Percentiles rank a stretch among this genome's conserved stretches.
These are phyloP conservation scores for Cichorium intybus DNA, from an alignment of 140 eudicot species.

Conservation along the genomic window DNA sequence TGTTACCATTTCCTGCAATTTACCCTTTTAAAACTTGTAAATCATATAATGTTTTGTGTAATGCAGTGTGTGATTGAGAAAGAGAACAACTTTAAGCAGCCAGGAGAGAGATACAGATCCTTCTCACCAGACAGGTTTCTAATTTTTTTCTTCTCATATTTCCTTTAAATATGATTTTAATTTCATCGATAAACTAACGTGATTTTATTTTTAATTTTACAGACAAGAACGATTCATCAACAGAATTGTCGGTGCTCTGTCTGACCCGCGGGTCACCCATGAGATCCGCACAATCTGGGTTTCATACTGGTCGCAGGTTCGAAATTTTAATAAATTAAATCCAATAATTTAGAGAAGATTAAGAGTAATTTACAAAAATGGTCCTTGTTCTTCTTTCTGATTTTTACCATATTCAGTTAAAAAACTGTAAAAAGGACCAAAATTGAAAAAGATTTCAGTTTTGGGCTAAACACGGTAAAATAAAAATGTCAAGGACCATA, in stretches of 20 bases:
- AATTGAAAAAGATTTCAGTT: not conserved
- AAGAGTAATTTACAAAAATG: not conserved
- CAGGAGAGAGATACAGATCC: conserved; percentile 86
- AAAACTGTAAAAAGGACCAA: no score
- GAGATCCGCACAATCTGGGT: conserved; percentile 89
- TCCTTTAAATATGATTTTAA: not conserved
- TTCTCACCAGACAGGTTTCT: conserved; percentile 63
- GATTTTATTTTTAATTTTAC: conserved; percentile 13
- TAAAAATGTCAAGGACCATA: not conserved
- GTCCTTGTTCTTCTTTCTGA: not conserved
- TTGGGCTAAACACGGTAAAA: not conserved
- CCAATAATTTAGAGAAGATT: no score
- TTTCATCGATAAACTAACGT: conserved; percentile 2
- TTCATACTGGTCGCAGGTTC: conserved; percentile 90
- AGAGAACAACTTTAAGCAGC: conserved; percentile 82
- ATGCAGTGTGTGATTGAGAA: conserved; percentile 63
- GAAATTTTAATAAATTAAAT: not conserved
- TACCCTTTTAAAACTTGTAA: not conserved
- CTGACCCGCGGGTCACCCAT: conserved; percentile 87
- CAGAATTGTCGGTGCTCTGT: conserved; percentile 57
- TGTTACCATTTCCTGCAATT: not conserved
- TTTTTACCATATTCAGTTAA: not conserved
- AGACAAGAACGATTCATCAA: conserved; percentile 85
- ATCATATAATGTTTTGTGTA: conserved; percentile 2
- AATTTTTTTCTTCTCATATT: not conserved